These are phyloP conservation scores for Penicillium occitanis DNA, from an alignment of 2,329 filamentous ascomycete genomes.

Conservation along the genomic window DNA sequence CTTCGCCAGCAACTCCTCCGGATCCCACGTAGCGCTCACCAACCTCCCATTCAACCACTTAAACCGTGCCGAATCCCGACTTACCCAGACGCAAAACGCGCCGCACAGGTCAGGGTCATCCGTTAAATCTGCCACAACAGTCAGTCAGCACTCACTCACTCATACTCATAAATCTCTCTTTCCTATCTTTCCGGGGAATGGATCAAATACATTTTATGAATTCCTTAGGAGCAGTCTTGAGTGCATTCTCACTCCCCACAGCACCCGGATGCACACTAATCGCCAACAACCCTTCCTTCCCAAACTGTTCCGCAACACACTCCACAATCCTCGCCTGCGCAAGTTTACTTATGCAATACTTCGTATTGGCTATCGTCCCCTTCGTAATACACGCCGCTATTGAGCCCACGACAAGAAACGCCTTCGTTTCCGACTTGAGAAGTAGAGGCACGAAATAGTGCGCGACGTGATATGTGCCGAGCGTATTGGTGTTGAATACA, in stretches of 20 bases:
- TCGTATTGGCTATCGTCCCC: conserved; percentile 43
- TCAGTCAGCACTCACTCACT: background rate
- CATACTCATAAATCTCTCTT: background rate
- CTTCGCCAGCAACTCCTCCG: conserved; percentile 44
- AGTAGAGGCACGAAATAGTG: conserved; percentile 36
- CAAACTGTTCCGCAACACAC: conserved; percentile 36
- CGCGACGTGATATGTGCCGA: conserved; percentile 39
- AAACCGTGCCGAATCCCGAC: conserved; percentile 26
- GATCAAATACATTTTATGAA: conserved; percentile 23
- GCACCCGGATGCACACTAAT: conserved; percentile 38
- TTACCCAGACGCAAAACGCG: conserved; percentile 25
- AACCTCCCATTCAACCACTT: conserved; percentile 47
- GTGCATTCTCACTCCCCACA: conserved; percentile 37
- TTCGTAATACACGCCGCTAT: conserved; percentile 36
- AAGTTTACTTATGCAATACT: conserved; percentile 38
- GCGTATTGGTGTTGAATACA: conserved; percentile 35
- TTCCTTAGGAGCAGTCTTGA: conserved; percentile 26
- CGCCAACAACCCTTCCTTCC: conserved; percentile 26
- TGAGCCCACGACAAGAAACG: conserved; percentile 33
- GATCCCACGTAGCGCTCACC: conserved; percentile 47
- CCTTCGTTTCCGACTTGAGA: conserved; percentile 28
- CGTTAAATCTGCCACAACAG: conserved; percentile 21
- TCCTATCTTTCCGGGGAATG: background rate
- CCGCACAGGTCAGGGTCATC: conserved; percentile 28
- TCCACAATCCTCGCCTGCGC: conserved; percentile 40